Evolutionary conservation across 495 filamentous ascomycete genomes (phyloP).

Genomic region (Massariosphaeria phaeospora): DNA sequence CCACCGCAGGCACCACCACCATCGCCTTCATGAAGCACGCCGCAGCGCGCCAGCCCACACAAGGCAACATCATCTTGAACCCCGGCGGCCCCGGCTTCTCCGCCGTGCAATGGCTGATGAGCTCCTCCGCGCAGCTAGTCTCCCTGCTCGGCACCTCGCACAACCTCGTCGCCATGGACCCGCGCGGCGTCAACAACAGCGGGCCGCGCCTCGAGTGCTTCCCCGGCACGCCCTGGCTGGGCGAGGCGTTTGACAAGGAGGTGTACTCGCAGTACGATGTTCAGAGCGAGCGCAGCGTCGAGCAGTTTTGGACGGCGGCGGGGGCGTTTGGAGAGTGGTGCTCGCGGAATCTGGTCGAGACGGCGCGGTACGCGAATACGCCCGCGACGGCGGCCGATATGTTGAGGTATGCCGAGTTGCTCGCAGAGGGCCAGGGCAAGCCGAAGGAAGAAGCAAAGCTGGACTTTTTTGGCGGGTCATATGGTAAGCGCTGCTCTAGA

Average conservation of each 20-base stretch:
- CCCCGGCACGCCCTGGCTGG: conserved; percentile 19
- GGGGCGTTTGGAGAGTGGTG: conserved; percentile 37
- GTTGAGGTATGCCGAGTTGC: conserved; percentile 48
- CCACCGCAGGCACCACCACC: conserved; percentile 27
- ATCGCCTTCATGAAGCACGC: conserved; percentile 41
- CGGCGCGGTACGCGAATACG: conserved; percentile 44
- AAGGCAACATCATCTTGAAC: conserved; percentile 42
- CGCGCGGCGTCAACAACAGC: conserved; percentile 19
- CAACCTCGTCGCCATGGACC: conserved; percentile 32
- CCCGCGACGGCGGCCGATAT: conserved; percentile 47
- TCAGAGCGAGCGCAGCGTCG: conserved; percentile 34
- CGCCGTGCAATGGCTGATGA: conserved; percentile 34
- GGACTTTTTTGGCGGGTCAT: conserved; percentile 33
- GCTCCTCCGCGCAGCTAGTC: background rate
- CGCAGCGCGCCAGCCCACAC: conserved; percentile 39
- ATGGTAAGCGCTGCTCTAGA: no score
- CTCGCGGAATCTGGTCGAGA: conserved; percentile 15
- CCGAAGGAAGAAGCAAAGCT: conserved; percentile 23
- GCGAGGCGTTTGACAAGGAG: conserved; percentile 13
- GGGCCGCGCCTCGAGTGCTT: conserved; percentile 7
- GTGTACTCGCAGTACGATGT: conserved; percentile 29
- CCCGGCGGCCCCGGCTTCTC: conserved; percentile 48
- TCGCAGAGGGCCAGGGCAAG: conserved; percentile 38
- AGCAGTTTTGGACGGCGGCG: conserved; percentile 32
- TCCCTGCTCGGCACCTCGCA: conserved; percentile 30